These are phyloP conservation scores for Carex arenaria DNA, from an alignment of 202 grass and related monocot genomes.

Conservation along the genomic window DNA sequence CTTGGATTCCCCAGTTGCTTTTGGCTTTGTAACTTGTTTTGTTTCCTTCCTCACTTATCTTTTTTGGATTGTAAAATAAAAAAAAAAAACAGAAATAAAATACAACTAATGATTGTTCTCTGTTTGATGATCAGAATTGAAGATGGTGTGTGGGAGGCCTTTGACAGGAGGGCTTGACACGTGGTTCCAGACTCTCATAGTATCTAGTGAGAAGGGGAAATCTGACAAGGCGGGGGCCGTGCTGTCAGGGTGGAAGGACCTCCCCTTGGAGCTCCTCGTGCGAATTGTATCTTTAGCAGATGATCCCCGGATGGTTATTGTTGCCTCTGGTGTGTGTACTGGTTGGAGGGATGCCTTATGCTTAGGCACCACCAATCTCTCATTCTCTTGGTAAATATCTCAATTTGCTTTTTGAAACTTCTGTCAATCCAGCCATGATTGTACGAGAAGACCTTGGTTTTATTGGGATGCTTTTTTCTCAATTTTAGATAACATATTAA, in stretches of 20 bases:
- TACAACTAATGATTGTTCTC: not conserved
- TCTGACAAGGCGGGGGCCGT: conserved; percentile 12
- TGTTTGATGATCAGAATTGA: conserved; percentile 5
- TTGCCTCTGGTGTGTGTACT: conserved; percentile 76
- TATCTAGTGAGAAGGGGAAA: conserved; percentile 27
- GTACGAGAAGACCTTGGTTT: not conserved
- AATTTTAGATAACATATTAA: not conserved
- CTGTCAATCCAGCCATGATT: not conserved
- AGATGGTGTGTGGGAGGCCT: conserved; percentile 41
- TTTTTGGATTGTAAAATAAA: not conserved
- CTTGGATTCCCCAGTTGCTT: not conserved
- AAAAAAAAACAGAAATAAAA: not conserved
- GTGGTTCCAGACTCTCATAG: conserved; percentile 53
- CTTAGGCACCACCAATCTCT: conserved; percentile 59
- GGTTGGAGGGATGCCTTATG: conserved; percentile 74
- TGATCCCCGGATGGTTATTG: conserved; percentile 57
- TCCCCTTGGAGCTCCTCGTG: conserved; percentile 82
- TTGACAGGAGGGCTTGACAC: conserved; percentile 37
- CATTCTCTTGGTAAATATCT: conserved; percentile 59
- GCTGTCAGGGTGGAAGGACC: conserved; percentile 83
- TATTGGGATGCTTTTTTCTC: not conserved
- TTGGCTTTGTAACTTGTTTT: not conserved
- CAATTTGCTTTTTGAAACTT: not conserved
- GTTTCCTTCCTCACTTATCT: not conserved
- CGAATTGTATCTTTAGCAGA: conserved; percentile 52